Percentiles rank a stretch among this genome's conserved stretches.
These are phyloP conservation scores for Odonthalia washingtoniensis DNA, from an alignment of 31 red algal genomes.

Conservation along the genomic window DNA sequence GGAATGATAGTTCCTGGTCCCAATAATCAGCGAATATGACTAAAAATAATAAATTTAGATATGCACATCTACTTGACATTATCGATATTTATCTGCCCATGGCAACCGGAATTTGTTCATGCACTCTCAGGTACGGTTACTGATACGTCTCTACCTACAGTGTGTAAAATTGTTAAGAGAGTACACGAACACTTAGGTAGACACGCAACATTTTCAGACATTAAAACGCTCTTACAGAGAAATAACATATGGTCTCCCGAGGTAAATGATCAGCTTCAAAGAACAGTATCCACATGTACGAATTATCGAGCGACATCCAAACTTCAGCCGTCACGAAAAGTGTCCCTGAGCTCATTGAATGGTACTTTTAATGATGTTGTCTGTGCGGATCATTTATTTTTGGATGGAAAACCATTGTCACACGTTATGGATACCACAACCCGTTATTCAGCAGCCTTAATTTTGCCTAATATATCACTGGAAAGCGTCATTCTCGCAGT, in stretches of 20 bases:
- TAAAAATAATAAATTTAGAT: neutral
- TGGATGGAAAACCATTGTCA: neutral
- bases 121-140: neutral
- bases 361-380: neutral
- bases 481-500: slow-evolving; percentile 15
- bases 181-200: slow-evolving; percentile 49
- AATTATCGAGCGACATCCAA: neutral
- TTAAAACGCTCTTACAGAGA: slow-evolving; percentile 22
- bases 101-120: neutral
- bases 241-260: slow-evolving; percentile 18
- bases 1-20: neutral
- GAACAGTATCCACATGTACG: neutral
- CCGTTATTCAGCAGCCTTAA: slow-evolving; percentile 15
- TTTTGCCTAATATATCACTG: neutral
- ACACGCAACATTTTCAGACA: slow-evolving; percentile 27
- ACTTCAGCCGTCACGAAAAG: neutral
- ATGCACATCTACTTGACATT: slow-evolving; percentile 21
- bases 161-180: slow-evolving; percentile 26
- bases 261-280: neutral
- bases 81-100: neutral
- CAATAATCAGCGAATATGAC: neutral
- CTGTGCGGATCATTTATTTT: neutral
- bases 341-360: neutral
- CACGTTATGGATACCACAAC: slow-evolving; percentile 33
- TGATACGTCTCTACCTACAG: neutral